Percentiles rank a stretch among this genome's conserved stretches.
phyloP scores from a whole-genome alignment of 164 flowering plant species.

The Berberis vulgaris region DNA sequence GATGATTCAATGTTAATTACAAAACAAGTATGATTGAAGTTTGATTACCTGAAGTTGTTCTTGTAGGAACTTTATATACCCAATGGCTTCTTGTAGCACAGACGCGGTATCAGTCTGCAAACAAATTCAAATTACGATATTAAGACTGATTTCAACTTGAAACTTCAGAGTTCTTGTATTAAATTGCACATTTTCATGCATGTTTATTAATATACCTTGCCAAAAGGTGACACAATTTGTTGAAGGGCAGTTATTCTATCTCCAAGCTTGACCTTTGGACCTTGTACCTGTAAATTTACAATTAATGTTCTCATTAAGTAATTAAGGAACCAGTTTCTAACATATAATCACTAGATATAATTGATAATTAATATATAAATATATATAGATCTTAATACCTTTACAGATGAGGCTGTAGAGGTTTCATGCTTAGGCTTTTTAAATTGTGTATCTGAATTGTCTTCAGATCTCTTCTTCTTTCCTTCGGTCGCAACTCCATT shows the following conservation, averaged over 20 bases:
- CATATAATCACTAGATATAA: too few relatives aligned
- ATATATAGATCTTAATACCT: neutral
- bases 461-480: conserved; percentile 52
- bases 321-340: too few relatives aligned
- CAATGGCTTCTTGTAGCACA: conserved; percentile 55
- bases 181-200: neutral
- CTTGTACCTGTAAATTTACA: conserved; percentile 25
- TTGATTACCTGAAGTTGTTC: conserved; percentile 60
- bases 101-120: conserved; percentile 77
- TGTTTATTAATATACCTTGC: conserved; percentile 38
- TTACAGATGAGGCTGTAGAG: conserved; percentile 29
- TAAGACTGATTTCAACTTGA: neutral
- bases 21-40: neutral
- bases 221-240: conserved; percentile 78
- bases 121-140: neutral
- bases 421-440: conserved; percentile 52
- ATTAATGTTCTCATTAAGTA: neutral
- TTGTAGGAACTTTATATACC: conserved; percentile 49
- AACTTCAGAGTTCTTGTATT: neutral
- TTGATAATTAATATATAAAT: neutral
- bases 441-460: conserved; percentile 20
- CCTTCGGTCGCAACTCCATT: conserved; percentile 27
- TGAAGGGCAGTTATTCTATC: conserved; percentile 66
- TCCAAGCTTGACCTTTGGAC: conserved; percentile 51
- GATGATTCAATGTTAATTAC: too few relatives aligned